phyloP scores from a whole-genome alignment of 106 monocot genomes.

The Agapanthus africanus region DNA sequence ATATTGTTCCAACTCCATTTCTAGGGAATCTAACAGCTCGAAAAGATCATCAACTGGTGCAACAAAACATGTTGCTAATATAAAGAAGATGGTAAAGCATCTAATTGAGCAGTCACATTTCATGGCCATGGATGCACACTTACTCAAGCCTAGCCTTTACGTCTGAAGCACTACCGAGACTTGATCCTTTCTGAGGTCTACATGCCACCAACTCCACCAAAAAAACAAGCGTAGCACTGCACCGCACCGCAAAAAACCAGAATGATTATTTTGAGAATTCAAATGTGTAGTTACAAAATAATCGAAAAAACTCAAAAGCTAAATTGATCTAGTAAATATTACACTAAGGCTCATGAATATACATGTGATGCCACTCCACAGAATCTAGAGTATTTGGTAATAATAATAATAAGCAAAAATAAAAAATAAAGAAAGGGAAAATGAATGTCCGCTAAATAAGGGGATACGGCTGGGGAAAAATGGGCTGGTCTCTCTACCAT shows the following conservation, averaged over 20 bases:
- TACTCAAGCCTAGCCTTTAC: slow-evolving; percentile 89
- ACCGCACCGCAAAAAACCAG: background rate
- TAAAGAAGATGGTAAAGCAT: background rate
- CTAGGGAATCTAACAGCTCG: no score
- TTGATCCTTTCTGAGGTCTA: slow-evolving; percentile 83
- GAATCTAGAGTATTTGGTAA: no score
- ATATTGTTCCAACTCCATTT: no score
- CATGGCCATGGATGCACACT: slow-evolving; percentile 17
- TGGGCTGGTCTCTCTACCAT: no score
- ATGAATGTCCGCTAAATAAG: no score
- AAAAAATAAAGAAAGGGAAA: no score
- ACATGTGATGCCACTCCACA: no score
- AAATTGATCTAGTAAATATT: background rate
- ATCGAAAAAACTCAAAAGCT: background rate
- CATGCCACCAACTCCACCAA: slow-evolving; percentile 88
- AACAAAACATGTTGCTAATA: background rate
- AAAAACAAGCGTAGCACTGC: slow-evolving; percentile 82
- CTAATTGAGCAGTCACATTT: background rate
- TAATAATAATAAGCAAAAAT: no score
- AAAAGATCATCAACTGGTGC: no score
- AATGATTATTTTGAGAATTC: background rate
- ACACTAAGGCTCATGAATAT: background rate
- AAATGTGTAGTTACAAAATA: background rate
- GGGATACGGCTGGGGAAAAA: no score
- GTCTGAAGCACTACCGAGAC: slow-evolving; percentile 46